Percentiles rank a stretch among this genome's conserved stretches.
Evolutionary conservation across 163 green algal genomes (phyloP).

Genomic region (Chlorella variabilis): DNA sequence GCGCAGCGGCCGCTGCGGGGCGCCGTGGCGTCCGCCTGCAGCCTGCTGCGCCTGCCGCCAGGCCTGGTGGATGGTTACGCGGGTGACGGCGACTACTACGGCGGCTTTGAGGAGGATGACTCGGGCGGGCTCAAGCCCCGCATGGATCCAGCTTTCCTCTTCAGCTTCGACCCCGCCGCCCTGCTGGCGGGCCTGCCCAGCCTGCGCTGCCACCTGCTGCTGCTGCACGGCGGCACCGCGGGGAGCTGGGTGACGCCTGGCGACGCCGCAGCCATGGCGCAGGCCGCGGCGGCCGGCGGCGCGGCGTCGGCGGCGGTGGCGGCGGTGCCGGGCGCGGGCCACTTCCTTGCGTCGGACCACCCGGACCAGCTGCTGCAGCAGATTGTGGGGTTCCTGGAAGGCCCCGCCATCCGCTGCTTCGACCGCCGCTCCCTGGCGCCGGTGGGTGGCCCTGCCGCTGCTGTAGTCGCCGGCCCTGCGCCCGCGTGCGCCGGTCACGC

Average conservation of each 20-base stretch:
- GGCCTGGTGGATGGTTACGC: neutral
- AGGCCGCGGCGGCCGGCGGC: neutral
- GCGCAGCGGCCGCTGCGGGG: slow-evolving; percentile 21
- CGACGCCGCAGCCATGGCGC: neutral
- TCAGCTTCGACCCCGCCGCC: slow-evolving; percentile 40
- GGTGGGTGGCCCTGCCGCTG: neutral
- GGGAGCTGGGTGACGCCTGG: slow-evolving; percentile 7
- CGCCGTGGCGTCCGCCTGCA: slow-evolving; percentile 1
- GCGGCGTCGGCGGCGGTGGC: neutral
- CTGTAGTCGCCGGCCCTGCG: neutral
- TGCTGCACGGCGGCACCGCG: slow-evolving; percentile 16
- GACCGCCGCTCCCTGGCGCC: neutral
- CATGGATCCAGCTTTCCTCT: slow-evolving; percentile 40
- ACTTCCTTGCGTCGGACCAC: slow-evolving; percentile 25
- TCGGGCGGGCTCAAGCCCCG: neutral
- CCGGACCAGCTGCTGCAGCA: slow-evolving; percentile 2
- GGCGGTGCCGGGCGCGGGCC: neutral
- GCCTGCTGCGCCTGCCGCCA: slow-evolving; percentile 13
- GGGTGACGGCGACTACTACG: neutral
- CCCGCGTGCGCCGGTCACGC: neutral
- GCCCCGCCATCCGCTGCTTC: slow-evolving; percentile 35
- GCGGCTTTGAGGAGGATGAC: neutral
- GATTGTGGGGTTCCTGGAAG: slow-evolving; percentile 46
- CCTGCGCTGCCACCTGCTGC: slow-evolving; percentile 34
- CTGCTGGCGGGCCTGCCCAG: slow-evolving; percentile 10